Evolutionary conservation across 2,329 filamentous ascomycete genomes (phyloP).

Genomic region (Coccinonectria pachysandricola): DNA sequence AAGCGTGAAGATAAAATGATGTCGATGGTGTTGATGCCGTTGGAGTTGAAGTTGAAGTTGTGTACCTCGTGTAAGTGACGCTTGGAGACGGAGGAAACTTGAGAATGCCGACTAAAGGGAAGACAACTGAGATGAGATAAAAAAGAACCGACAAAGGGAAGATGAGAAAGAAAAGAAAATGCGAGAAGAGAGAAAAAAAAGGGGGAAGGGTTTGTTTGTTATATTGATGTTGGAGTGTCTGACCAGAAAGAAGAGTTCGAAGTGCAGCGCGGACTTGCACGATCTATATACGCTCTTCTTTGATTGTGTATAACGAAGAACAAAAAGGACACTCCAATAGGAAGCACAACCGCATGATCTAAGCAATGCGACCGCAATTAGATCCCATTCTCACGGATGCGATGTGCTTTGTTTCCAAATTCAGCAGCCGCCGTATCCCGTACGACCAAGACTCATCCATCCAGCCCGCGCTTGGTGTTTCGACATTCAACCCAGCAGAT

Average conservation of each 20-base stretch:
- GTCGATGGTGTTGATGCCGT: slow-evolving; percentile 2
- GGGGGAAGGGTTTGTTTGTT: slow-evolving; percentile 8
- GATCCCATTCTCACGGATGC: too few relatives aligned
- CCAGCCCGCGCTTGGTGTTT: slow-evolving; percentile 9
- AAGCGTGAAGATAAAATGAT: too few relatives aligned
- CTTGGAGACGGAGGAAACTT: slow-evolving; percentile 11
- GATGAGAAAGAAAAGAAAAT: slow-evolving; percentile 13
- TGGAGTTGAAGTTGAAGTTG: slow-evolving; percentile 4
- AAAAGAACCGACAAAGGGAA: too few relatives aligned
- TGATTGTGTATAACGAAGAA: too few relatives aligned
- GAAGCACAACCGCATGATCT: slow-evolving; percentile 1
- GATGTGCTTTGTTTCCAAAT: slow-evolving; percentile 17
- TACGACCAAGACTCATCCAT: too few relatives aligned
- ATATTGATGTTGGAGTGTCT: slow-evolving; percentile 15
- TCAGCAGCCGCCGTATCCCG: slow-evolving; percentile 19
- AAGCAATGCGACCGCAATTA: too few relatives aligned
- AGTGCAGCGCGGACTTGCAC: too few relatives aligned
- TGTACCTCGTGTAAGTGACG: slow-evolving; percentile 3
- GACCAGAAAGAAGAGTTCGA: slow-evolving; percentile 12
- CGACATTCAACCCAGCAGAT: slow-evolving; percentile 5
- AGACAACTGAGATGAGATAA: slow-evolving; percentile 18
- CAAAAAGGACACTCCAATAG: slow-evolving; percentile 1
- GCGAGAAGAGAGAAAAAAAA: slow-evolving; percentile 10
- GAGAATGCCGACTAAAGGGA: slow-evolving; percentile 16
- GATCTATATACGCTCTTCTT: too few relatives aligned